Evolutionary conservation across 2,329 filamentous ascomycete species (phyloP).

Genomic region (Colletotrichum sansevieriae): DNA sequence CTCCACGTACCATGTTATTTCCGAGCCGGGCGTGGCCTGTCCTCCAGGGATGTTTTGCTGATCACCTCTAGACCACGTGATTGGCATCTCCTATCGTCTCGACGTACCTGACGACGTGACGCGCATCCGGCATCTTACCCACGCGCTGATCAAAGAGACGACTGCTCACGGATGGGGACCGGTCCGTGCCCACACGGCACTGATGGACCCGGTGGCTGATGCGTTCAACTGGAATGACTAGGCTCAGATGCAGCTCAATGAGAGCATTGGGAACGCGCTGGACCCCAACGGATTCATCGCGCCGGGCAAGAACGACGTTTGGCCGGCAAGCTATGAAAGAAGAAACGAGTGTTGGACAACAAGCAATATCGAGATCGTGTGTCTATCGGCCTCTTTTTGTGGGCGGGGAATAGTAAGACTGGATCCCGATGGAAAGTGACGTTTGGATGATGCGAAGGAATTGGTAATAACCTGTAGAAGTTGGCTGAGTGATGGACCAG

Average conservation of each 20-base stretch:
- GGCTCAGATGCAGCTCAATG: slow-evolving; percentile 57
- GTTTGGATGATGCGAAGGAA: not conserved
- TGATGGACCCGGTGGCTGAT: slow-evolving; percentile 59
- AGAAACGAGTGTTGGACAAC: slow-evolving; percentile 39
- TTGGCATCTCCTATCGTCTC: slow-evolving; percentile 65
- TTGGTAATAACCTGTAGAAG: too few relatives aligned
- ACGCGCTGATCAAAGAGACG: slow-evolving; percentile 54
- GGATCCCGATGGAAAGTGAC: not conserved
- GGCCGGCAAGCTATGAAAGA: slow-evolving; percentile 48
- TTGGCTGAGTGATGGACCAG: too few relatives aligned
- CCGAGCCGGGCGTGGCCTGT: not conserved
- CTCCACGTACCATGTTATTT: not conserved
- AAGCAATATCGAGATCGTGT: not conserved
- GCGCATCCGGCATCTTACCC: slow-evolving; percentile 44
- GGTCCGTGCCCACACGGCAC: slow-evolving; percentile 58
- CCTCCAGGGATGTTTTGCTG: not conserved
- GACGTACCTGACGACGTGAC: slow-evolving; percentile 54
- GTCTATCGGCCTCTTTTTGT: too few relatives aligned
- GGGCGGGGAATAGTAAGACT: not conserved
- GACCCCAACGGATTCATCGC: slow-evolving; percentile 55
- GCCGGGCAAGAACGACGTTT: slow-evolving; percentile 51
- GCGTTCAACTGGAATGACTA: slow-evolving; percentile 59
- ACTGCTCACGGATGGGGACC: slow-evolving; percentile 57
- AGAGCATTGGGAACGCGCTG: slow-evolving; percentile 58
- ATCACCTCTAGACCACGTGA: slow-evolving; percentile 57